phyloP scores from a whole-genome alignment of 2,329 filamentous ascomycete species.

The Dactylellina sp. region DNA sequence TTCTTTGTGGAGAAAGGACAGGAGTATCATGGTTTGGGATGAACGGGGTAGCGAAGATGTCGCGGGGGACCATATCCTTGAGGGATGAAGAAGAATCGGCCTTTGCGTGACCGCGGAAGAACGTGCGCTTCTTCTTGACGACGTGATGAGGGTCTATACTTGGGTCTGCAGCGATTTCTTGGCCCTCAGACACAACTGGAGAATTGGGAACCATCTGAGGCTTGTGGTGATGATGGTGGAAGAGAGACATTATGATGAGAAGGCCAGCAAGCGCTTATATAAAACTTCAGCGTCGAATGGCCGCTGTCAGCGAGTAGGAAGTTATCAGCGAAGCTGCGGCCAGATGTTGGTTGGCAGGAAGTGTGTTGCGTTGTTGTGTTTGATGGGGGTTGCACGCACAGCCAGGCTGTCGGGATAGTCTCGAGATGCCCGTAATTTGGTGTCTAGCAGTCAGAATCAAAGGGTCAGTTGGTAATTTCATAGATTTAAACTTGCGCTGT shows the following conservation, averaged over 20 bases:
- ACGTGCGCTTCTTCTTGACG: constrained; percentile 52
- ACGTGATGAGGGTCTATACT: constrained; percentile 22
- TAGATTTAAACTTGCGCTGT: too few species aligned
- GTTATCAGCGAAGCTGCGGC: constrained; percentile 20
- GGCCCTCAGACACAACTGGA: constrained; percentile 6
- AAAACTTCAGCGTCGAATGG: not conserved
- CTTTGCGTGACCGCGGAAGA: constrained; percentile 49
- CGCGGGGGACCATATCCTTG: constrained; percentile 44
- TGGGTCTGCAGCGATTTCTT: constrained; percentile 11
- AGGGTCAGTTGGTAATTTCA: not conserved
- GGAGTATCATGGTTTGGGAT: constrained; percentile 21
- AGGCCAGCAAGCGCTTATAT: not conserved
- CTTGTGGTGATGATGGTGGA: constrained; percentile 30
- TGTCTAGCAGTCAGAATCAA: not conserved
- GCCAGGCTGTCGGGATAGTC: not conserved
- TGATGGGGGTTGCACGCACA: not conserved
- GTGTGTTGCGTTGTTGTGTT: constrained; percentile 32
- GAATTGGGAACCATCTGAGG: constrained; percentile 34
- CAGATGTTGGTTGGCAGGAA: constrained; percentile 21
- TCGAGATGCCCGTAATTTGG: not conserved
- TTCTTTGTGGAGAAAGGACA: constrained; percentile 28
- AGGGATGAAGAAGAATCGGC: constrained; percentile 38
- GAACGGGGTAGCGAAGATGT: constrained; percentile 21
- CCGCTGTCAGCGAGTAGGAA: not conserved
- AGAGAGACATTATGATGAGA: constrained; percentile 39